Base-by-base conservation (phyloP, 805 yeast genomes). In the Candida arabinofermentans region DNA sequence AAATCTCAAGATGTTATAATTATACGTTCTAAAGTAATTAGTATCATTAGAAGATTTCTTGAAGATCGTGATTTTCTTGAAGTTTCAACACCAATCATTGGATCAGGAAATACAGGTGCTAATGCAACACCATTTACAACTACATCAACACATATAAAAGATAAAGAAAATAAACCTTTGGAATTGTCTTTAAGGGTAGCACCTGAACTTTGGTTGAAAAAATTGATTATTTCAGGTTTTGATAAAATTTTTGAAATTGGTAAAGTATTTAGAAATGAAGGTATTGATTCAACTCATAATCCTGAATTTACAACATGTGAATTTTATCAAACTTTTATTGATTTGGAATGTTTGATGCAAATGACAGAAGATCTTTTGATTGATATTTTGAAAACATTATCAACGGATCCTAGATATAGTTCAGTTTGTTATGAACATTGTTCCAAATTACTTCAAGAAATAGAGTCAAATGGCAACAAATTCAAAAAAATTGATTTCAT, bases 221-320 rank as follows among this genome's bases (percentile, higher is more conserved):
- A 85, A 49, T 64, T 93, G 38, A 75, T 89, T 2, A 79, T 91
- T 26, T 74, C 86, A 7, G 99, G 99, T 2, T 79, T 90, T 54
- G 95, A 90, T 51, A 79, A 76, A 50, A 82, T 93, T 2, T 93
- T 77, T 61, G 98, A 93, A 56, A 77, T 93, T 40, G 97, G 97
- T 0, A 73, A 76, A 40, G 81, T 73, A 35, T 93, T 90, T 62
- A 71, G 99, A 53, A 93, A 93, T 55, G 99, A 93, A 64, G 96
- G 97, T 6, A 72, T 91, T 23, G 99, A 91, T 59, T 71, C 84
- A 2, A 86, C 96, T 0, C 99, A 91, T 60, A 93, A 91, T 62
- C 96, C 96, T 0, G 99, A 91, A 57, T 91, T 90, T 59, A 83
- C 96, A 1, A 78, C 88, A 2, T 81, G 96, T 58, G 99, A 91